These are phyloP conservation scores for Cryptomeria japonica DNA, from an alignment of 75 land plant species.

Conservation along the genomic window DNA sequence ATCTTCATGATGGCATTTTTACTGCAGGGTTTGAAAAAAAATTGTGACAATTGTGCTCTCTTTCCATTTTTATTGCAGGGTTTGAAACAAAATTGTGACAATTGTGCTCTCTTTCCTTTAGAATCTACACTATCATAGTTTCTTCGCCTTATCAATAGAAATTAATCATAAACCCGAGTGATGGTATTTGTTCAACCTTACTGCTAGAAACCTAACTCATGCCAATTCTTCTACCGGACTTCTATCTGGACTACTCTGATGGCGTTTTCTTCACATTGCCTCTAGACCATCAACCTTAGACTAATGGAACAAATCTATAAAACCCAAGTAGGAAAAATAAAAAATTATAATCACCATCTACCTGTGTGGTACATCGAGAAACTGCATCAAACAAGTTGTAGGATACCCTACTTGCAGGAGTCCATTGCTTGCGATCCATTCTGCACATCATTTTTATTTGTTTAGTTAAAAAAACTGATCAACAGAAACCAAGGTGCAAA, in stretches of 20 bases:
- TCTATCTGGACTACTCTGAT: neutral
- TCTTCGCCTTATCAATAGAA: neutral
- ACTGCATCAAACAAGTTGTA: constrained; percentile 82
- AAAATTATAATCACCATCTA: constrained; percentile 14
- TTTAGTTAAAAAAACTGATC: neutral
- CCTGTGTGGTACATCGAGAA: constrained; percentile 70
- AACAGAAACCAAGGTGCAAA: neutral
- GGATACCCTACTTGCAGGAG: constrained; percentile 32
- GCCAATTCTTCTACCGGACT: neutral
- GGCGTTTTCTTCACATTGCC: neutral
- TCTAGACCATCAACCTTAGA: neutral
- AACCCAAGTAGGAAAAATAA: neutral
- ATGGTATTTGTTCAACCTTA: neutral
- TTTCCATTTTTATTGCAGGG: neutral
- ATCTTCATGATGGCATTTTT: neutral
- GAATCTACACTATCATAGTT: neutral
- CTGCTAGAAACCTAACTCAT: neutral
- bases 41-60: neutral
- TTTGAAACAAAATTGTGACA: neutral
- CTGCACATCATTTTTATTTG: constrained; percentile 24
- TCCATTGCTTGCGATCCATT: constrained; percentile 79
- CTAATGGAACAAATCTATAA: neutral
- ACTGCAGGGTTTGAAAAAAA: neutral
- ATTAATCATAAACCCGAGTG: neutral
- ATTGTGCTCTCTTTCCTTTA: neutral